phyloP scores from a whole-genome alignment of 1,139 yeast species.

The Sugiyamaella castrensis region DNA sequence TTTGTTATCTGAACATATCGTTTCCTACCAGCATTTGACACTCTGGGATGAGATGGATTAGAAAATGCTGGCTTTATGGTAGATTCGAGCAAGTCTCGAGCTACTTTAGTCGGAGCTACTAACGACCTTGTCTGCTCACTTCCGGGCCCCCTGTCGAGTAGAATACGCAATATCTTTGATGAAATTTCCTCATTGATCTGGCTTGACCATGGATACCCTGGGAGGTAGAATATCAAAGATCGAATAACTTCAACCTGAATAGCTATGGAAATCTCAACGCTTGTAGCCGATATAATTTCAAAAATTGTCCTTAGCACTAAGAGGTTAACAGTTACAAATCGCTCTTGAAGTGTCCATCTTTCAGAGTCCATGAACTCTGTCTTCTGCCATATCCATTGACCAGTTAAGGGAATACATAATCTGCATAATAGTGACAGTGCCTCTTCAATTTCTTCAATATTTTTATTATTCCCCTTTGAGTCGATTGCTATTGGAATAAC shows the following conservation, averaged over 20 bases:
- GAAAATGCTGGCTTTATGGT: conserved; percentile 19
- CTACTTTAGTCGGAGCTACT: background rate
- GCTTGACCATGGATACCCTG: conserved; percentile 19
- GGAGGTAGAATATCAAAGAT: background rate
- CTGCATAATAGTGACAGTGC: conserved; percentile 9
- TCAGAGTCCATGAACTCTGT: conserved; percentile 18
- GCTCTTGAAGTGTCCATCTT: conserved; percentile 12
- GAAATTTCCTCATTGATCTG: background rate
- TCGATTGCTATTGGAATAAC: too few species aligned
- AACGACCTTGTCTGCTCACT: background rate
- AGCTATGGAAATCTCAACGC: background rate
- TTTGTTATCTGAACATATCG: conserved; percentile 1
- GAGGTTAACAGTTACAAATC: background rate
- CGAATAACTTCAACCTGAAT: background rate
- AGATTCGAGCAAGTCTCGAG: conserved; percentile 7
- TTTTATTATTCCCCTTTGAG: too few species aligned
- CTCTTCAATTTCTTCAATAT: background rate
- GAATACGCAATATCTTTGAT: background rate
- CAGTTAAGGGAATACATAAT: conserved; percentile 18
- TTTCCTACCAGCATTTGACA: conserved; percentile 15
- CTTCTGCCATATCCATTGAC: conserved; percentile 27
- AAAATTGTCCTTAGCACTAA: background rate
- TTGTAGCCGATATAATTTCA: background rate
- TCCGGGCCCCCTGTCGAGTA: background rate
- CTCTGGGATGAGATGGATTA: conserved; percentile 17